Evolutionary conservation across 306 rosid genomes (phyloP).

Genomic region (Ceratonia siliqua): DNA sequence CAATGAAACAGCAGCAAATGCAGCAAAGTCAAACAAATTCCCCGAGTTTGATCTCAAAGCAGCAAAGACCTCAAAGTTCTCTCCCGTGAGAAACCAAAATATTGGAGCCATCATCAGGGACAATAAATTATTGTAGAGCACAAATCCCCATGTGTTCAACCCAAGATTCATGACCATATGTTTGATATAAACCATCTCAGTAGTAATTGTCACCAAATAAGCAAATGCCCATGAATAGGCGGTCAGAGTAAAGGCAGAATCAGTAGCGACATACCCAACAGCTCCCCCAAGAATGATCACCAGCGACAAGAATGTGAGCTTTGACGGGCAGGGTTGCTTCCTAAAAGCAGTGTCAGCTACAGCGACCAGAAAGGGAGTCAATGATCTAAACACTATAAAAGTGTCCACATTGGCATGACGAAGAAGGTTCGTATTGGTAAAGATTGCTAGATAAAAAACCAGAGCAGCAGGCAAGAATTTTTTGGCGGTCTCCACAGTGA

Average conservation of each 20-base stretch:
- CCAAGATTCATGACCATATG: conserved; percentile 76
- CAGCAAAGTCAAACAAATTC: conserved; percentile 44
- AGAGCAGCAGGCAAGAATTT: conserved; percentile 71
- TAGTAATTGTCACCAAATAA: conserved; percentile 65
- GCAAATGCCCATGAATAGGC: conserved; percentile 78
- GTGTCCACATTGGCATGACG: conserved; percentile 78
- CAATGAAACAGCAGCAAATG: conserved; percentile 50
- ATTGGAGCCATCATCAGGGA: conserved; percentile 61
- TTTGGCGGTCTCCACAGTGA: conserved; percentile 55
- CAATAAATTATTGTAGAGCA: conserved; percentile 63
- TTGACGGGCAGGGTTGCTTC: conserved; percentile 62
- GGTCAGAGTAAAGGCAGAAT: conserved; percentile 59
- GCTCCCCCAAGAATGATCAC: conserved; percentile 70
- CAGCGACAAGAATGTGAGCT: conserved; percentile 57
- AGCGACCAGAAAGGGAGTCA: conserved; percentile 70
- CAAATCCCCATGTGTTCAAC: conserved; percentile 73
- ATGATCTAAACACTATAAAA: conserved; percentile 65
- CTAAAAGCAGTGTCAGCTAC: conserved; percentile 62
- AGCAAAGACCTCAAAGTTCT: conserved; percentile 56
- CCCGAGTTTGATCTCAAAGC: conserved; percentile 47
- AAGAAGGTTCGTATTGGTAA: conserved; percentile 73
- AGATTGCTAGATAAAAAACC: conserved; percentile 69
- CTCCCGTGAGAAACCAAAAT: conserved; percentile 65
- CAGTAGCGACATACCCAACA: conserved; percentile 69
- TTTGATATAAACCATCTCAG: conserved; percentile 78